Percentiles rank a stretch among this genome's conserved stretches.
Conservation (phyloP, 306 rosid species). For the Dalbergia cultrata region DNA sequence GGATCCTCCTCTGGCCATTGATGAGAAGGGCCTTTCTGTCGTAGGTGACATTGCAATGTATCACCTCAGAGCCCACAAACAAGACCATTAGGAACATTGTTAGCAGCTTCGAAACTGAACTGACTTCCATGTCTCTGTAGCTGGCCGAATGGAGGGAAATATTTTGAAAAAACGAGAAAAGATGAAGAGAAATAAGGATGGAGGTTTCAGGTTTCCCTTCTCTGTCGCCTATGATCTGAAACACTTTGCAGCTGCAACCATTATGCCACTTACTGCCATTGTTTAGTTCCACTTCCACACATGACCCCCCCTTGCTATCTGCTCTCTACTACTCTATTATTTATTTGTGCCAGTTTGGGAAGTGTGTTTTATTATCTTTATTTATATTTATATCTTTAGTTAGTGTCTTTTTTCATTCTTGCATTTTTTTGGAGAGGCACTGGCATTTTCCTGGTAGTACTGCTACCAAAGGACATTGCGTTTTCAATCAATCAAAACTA, state of each 20-base stretch:
- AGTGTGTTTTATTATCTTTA: background rate
- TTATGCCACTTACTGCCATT: constrained; percentile 22
- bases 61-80: constrained; percentile 58
- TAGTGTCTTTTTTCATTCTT: no score
- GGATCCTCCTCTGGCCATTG: constrained; percentile 85
- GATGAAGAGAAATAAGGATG: background rate
- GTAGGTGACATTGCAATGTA: constrained; percentile 69
- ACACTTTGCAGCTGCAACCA: constrained; percentile 7
- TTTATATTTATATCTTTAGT: no score
- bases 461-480: background rate
- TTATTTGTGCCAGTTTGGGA: constrained; percentile 42
- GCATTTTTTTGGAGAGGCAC: background rate
- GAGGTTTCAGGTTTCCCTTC: background rate
- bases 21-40: constrained; percentile 86
- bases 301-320: background rate
- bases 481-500: background rate
- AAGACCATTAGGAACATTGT: constrained; percentile 46
- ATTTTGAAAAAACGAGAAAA: constrained; percentile 32
- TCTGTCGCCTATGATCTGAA: constrained; percentile 51
- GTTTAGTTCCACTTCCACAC: background rate
- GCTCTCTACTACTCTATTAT: constrained; percentile 22
- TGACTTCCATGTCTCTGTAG: constrained; percentile 58
- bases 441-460: background rate
- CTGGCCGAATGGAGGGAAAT: constrained; percentile 50
- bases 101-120: constrained; percentile 64